Base-by-base conservation (phyloP, 129 eudicot species). In the Escallonia herrerae region DNA sequence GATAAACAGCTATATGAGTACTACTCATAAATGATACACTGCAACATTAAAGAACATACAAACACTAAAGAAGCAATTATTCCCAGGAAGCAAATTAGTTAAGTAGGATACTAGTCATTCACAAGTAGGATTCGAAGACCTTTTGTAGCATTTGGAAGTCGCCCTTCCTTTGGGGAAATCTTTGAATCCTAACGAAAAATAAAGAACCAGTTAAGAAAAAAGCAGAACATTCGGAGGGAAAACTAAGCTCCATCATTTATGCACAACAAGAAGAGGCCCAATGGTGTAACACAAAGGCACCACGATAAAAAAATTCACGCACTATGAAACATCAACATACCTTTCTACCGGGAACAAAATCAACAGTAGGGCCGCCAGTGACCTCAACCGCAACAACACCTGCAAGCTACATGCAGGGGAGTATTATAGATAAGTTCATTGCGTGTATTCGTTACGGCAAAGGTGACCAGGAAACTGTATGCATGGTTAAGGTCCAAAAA, bases 331-430 rank as follows among this genome's bases (percentile, higher is more conserved):
- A 40, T 55, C 56, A 58, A 62, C 62, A 70, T 86, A 94, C 99
- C 96, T 79, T 81, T 77, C 99, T 84, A 53, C 99, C 99, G 69
- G 96, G 95, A 81, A 79, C 87, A 74, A 88, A 93, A 54, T 76
- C 77, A 72, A 93, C 81, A 44, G 91, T 81, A 40, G 99, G 96
- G 61, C 99, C 99, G 43, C 99, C 99, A 60, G 99, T 86, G 33
- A 93, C 91, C 84, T 93, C 96, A 67, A 93, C 96, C 5, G 99
- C 99, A 49, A 86, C 95, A 62, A 88, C 91, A 14, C 99, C 99
- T 38, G 96, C 99, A 77, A 89, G 99, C 96, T 93, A 79, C 73
- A 58, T 68, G 62, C 15, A 48, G 63, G 74, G 37, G 58, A 43
- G 11, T 48, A 43, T 59, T 22, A 56, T n/a, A 48, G 56, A 40